Base-by-base conservation (phyloP, 768 basidiomycete species). In the Sistotremastrum suecicum region DNA sequence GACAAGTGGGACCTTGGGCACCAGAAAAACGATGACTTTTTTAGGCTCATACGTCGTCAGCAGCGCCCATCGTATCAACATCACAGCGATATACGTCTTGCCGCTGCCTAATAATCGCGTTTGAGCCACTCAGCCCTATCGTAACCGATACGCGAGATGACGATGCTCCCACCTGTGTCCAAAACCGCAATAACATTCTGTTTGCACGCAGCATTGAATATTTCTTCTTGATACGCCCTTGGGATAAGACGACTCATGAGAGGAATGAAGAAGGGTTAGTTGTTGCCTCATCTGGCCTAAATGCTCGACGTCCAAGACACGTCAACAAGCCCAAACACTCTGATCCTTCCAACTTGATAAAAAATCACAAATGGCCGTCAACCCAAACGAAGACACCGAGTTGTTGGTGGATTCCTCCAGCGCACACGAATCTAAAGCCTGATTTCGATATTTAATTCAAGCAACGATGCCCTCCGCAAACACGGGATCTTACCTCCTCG, bases 351-450 rank as follows among this genome's bases (percentile, higher is more conserved):
- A 20, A 20, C 20, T 20, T 20, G n/a, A n/a, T n/a, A n/a, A n/a
- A 20, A 20, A 20, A 20, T 20, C 2, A 1, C 20, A 38, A 7
- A 80, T 83, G 81, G 65, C 80, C 5, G 62, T 83, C 45, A 88
- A 91, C 58, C 74, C 83, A 32, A 71, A 90, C 70, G 85, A 94
- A 68, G 91, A 97, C 61, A 94, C 91, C 2, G 91, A 97, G 74
- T 95, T 97, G 91, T 92, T 61, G 63, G 85, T 62, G 20, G 32
- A 30, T 10, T 31, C 6, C 5, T 34, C 20, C 29, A 34, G 9
- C 29, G 11, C 4, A 35, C 29, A 34, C 28, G 29, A 38, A 11
- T 39, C 43, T 34, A 6, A 11, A 11, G 12, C 32, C 12, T 47
- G 48, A 32, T 39, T 48, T 35, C 38, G 52, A 47, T 37, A 20